Conservation (phyloP, 257 asterid genomes). For the Solanum tacnaense region DNA sequence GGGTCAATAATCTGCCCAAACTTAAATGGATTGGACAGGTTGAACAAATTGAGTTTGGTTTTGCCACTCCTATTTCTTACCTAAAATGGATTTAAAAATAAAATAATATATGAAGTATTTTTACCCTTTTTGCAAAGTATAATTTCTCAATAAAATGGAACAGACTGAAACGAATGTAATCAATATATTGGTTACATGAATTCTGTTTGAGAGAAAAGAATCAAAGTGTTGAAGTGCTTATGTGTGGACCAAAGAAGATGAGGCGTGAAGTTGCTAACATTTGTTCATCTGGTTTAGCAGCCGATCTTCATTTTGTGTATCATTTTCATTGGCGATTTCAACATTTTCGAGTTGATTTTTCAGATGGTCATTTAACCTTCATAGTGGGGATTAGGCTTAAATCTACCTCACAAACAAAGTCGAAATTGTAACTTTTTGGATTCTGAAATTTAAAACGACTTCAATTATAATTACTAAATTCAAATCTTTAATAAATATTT, state of each 20-base stretch:
- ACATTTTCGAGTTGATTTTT: neutral
- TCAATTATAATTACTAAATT: too few species aligned
- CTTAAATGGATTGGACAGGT: neutral
- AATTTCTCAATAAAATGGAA: too few species aligned
- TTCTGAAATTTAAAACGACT: too few species aligned
- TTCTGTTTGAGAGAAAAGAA: slow-evolving; percentile 44
- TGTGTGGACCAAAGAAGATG: slow-evolving; percentile 68
- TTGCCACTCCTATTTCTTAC: neutral
- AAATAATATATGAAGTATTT: neutral
- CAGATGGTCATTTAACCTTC: too few species aligned
- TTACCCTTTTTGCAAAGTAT: too few species aligned
- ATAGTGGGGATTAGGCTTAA: too few species aligned
- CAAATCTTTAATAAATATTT: too few species aligned
- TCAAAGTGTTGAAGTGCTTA: slow-evolving; percentile 62
- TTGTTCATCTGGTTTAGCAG: slow-evolving; percentile 60
- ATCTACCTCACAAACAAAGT: too few species aligned
- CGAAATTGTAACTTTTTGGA: too few species aligned
- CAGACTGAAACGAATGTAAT: too few species aligned
- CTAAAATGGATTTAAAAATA: neutral
- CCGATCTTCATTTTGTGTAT: slow-evolving; percentile 64
- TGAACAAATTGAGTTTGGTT: too few species aligned
- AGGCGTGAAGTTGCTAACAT: slow-evolving; percentile 65
- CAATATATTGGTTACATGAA: neutral
- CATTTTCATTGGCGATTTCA: slow-evolving; percentile 59
- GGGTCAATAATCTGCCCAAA: neutral